Base-by-base conservation (phyloP, 139 green algal genomes). In the Chlamydomonas sp. region DNA sequence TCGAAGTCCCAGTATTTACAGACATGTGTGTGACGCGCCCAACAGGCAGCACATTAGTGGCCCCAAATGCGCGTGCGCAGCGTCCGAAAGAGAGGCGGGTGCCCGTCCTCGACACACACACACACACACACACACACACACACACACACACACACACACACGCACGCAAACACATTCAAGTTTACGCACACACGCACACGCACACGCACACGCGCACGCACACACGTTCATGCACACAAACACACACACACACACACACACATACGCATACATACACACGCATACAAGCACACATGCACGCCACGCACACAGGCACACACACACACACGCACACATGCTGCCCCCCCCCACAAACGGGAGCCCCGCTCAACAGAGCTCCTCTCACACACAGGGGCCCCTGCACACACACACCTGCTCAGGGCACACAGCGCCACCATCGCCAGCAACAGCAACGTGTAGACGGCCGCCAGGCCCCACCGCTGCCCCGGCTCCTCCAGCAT, bases 161-260 rank as follows among this genome's bases (percentile, higher is more conserved):
- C 37, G 3, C 31, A 68, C 20, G 10, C 22, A 6, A 34, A 68
- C 35, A 63, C 24, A 13, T 35, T 13, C 54, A 63, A 6, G 20
- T 34, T 34, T 35, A 50, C 61, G 34, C 35, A 43, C 20, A 26
- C n/a, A 31, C 63, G 39, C 24, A 58, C 63, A 6, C 31, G 35
- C 13, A 26, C 31, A 6, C 61, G 35, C 35, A 68, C 61, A 50
- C 61, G 35, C 22, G n/a, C 61, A 68, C 61, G 35, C 35, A 66
- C 61, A 68, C 35, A 68, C 59, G 29, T 24, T 5, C 61, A 68
- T 35, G n/a, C n/a, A n/a, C n/a, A n/a, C n/a, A n/a, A n/a, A n/a
- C n/a, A n/a, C n/a, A n/a, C n/a, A n/a, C n/a, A 50, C 61, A 68
- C 34, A 31, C 22, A 54, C 61, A 68, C 61, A 57, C 35, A 66